Evolutionary conservation across 1,284 basidiomycete genomes (phyloP).

Genomic region (Cryptococcus sp.): DNA sequence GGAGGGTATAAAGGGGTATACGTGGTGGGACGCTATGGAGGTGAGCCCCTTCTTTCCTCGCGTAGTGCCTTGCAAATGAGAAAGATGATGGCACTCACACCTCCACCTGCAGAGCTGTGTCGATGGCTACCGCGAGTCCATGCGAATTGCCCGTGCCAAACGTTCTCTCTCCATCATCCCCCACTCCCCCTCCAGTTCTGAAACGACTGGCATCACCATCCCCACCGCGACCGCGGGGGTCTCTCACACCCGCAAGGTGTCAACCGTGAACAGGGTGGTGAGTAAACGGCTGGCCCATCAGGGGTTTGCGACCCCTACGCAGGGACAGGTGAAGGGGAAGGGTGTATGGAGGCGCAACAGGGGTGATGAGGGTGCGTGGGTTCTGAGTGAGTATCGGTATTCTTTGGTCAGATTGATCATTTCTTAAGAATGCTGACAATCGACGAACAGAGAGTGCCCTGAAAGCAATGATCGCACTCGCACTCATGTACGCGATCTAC

Average conservation of each 20-base stretch:
- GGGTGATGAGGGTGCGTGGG: neutral
- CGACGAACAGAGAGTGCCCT: conserved; percentile 5
- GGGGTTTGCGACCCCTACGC: too few relatives aligned
- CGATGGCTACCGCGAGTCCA: conserved; percentile 54
- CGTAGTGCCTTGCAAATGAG: neutral
- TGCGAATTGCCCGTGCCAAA: conserved; percentile 25
- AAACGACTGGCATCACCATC: neutral
- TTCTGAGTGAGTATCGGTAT: conserved; percentile 8
- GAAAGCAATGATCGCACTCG: conserved; percentile 14
- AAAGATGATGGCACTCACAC: neutral
- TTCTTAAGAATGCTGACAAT: too few relatives aligned
- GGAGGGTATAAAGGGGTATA: conserved; percentile 50
- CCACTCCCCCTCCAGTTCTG: conserved; percentile 7
- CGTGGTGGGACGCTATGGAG: conserved; percentile 59
- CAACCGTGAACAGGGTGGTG: conserved; percentile 12
- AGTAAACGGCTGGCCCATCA: conserved; percentile 10
- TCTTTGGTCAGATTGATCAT: too few relatives aligned
- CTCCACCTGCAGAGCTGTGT: conserved; percentile 48
- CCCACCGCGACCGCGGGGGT: neutral
- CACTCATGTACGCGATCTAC: conserved; percentile 21
- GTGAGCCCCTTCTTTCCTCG: conserved; percentile 14
- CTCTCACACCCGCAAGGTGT: neutral
- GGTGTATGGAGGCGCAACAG: neutral
- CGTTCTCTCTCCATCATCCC: conserved; percentile 11
- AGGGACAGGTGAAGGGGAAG: neutral